Percentiles rank a stretch among this genome's conserved stretches.
Conservation (phyloP, 305 asterid genomes). For the Plantago lanceolata region DNA sequence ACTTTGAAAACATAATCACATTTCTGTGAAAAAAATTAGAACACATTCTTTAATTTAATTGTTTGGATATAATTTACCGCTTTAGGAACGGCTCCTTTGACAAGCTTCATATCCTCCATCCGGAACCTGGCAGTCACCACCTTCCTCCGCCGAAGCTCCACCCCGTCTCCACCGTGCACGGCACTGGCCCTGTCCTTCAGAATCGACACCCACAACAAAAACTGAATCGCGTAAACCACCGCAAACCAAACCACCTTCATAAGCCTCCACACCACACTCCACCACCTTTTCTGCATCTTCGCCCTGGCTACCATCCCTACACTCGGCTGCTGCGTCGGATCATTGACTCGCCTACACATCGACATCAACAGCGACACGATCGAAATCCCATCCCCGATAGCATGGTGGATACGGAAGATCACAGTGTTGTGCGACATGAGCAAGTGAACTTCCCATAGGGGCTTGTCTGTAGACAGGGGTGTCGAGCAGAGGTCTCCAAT, state of each 20-base stretch:
- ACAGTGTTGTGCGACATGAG: constrained; percentile 53
- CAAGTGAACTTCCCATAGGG: constrained; percentile 74
- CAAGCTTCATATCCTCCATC: constrained; percentile 71
- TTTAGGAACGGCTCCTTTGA: constrained; percentile 53
- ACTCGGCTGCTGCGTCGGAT: constrained; percentile 32
- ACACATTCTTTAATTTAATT: no score
- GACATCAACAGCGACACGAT: constrained; percentile 65
- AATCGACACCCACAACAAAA: constrained; percentile 32
- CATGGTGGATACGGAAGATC: constrained; percentile 74
- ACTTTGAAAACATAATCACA: no score
- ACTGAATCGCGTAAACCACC: constrained; percentile 41
- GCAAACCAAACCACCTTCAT: constrained; percentile 47
- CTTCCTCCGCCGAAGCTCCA: constrained; percentile 79
- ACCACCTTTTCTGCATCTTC: constrained; percentile 20
- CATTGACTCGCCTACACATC: constrained; percentile 39
- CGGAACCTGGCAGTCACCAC: constrained; percentile 68
- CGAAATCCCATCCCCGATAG: constrained; percentile 88
- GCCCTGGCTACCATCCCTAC: constrained; percentile 23
- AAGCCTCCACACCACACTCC: constrained; percentile 26
- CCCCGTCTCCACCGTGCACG: constrained; percentile 74
- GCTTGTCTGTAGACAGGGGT: constrained; percentile 57
- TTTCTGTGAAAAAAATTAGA: no score
- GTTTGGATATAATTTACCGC: constrained; percentile 36
- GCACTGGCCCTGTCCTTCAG: constrained; percentile 47
- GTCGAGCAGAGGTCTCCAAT: constrained; percentile 55